Evolutionary conservation across 2,329 filamentous ascomycete species (phyloP).

Genomic region (Lasiodiplodia sp.): DNA sequence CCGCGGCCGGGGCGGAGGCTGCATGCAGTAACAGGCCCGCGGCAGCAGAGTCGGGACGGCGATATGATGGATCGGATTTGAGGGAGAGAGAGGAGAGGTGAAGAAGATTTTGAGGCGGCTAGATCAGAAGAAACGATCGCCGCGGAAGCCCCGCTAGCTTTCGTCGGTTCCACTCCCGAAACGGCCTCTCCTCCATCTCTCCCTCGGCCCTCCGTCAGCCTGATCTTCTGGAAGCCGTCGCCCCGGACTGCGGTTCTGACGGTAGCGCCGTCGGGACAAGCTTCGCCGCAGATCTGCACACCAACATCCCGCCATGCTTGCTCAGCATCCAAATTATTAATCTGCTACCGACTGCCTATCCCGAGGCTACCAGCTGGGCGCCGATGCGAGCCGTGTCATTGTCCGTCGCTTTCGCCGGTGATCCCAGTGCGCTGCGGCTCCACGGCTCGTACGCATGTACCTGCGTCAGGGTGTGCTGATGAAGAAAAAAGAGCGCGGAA

Average conservation of each 20-base stretch:
- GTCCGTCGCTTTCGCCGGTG: neutral
- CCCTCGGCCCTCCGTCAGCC: neutral
- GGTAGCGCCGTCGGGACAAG: constrained; percentile 6
- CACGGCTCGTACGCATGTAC: constrained; percentile 8
- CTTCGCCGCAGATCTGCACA: constrained; percentile 3
- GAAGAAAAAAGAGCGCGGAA: constrained; percentile 10
- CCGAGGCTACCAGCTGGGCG: neutral
- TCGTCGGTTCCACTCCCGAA: neutral
- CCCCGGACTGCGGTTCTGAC: neutral
- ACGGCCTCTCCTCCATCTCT: neutral
- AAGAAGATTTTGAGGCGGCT: neutral
- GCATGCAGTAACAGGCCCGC: constrained; percentile 13
- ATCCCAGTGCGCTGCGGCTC: constrained; percentile 5
- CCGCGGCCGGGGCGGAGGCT: constrained; percentile 12
- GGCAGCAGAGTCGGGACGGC: neutral
- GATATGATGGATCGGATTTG: neutral
- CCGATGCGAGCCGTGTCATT: neutral
- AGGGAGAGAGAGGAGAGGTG: neutral
- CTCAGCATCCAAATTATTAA: constrained; percentile 16
- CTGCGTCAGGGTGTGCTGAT: neutral
- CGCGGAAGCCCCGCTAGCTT: constrained; percentile 14
- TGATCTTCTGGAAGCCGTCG: constrained; percentile 13
- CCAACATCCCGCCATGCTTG: constrained; percentile 2
- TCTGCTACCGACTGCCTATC: neutral
- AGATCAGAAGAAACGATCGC: neutral